phyloP scores from a whole-genome alignment of 108 stramenopile genomes.

The Conticribra weissflogii region DNA sequence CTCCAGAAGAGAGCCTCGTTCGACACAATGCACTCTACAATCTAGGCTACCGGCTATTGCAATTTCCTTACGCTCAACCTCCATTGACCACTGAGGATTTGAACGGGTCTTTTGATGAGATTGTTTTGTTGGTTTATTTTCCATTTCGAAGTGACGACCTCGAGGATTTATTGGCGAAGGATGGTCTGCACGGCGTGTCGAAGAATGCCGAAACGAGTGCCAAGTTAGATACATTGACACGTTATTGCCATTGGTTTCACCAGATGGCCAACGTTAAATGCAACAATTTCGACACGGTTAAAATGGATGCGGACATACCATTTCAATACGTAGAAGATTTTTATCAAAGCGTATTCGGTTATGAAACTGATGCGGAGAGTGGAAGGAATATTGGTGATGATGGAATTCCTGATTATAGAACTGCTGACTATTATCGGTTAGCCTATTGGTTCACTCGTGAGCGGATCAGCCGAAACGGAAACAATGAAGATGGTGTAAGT shows the following conservation, averaged over 20 bases:
- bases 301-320: constrained; percentile 45
- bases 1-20: constrained; percentile 43
- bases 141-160: constrained; percentile 13
- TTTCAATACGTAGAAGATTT: constrained; percentile 56
- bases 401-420: constrained; percentile 33
- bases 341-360: constrained; percentile 54
- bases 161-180: not conserved
- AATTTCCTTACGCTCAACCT: constrained; percentile 63
- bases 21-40: constrained; percentile 50
- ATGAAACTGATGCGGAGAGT: constrained; percentile 18
- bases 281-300: not conserved
- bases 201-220: not conserved
- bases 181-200: not conserved
- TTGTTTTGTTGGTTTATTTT: constrained; percentile 53
- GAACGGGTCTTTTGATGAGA: constrained; percentile 42
- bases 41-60: constrained; percentile 56
- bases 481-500: not conserved
- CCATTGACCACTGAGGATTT: constrained; percentile 45
- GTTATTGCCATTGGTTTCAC: constrained; percentile 35
- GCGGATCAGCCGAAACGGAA: not conserved
- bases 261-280: constrained; percentile 1
- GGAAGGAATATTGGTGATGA: constrained; percentile 8
- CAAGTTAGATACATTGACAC: constrained; percentile 1
- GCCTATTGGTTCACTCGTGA: constrained; percentile 24
- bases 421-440: constrained; percentile 27